These are phyloP conservation scores for Sugiyamaella castrensis DNA, from an alignment of 1,139 yeast genomes.

Conservation along the genomic window DNA sequence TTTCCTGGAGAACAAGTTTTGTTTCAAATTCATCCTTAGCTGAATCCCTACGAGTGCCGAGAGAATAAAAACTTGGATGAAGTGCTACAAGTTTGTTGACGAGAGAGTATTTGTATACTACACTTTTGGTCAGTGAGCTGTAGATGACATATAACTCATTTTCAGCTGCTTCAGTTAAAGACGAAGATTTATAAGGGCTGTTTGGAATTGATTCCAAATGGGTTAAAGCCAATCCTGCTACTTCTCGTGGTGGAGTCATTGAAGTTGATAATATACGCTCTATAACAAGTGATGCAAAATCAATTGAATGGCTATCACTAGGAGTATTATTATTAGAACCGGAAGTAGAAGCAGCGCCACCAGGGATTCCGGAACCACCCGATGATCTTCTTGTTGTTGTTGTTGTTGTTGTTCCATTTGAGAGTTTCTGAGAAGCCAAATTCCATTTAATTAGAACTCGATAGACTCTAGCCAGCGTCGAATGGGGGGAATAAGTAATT, in stretches of 20 bases:
- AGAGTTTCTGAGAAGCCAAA: slow-evolving; percentile 12
- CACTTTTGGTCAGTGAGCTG: slow-evolving; percentile 23
- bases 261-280: slow-evolving; percentile 20
- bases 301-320: slow-evolving; percentile 3
- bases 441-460: slow-evolving; percentile 55
- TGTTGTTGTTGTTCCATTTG: neutral
- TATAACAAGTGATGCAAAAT: slow-evolving; percentile 20
- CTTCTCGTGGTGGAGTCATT: slow-evolving; percentile 14
- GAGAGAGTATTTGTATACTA: slow-evolving; percentile 29
- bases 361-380: slow-evolving; percentile 6
- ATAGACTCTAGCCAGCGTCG: slow-evolving; percentile 48
- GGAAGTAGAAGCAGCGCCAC: slow-evolving; percentile 8
- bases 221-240: slow-evolving; percentile 23
- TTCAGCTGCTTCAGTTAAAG: slow-evolving; percentile 35
- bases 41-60: slow-evolving; percentile 22
- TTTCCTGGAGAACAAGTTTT: slow-evolving; percentile 7
- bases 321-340: neutral
- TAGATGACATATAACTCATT: slow-evolving; percentile 42
- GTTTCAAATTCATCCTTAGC: slow-evolving; percentile 15
- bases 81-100: slow-evolving; percentile 35
- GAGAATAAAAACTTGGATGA: slow-evolving; percentile 30
- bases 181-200: slow-evolving; percentile 21
- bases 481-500: slow-evolving; percentile 46
- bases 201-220: slow-evolving; percentile 32
- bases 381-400: slow-evolving; percentile 8